Evolutionary conservation across 116 monocot genomes (phyloP).

Genomic region (Posidonia oceanica): DNA sequence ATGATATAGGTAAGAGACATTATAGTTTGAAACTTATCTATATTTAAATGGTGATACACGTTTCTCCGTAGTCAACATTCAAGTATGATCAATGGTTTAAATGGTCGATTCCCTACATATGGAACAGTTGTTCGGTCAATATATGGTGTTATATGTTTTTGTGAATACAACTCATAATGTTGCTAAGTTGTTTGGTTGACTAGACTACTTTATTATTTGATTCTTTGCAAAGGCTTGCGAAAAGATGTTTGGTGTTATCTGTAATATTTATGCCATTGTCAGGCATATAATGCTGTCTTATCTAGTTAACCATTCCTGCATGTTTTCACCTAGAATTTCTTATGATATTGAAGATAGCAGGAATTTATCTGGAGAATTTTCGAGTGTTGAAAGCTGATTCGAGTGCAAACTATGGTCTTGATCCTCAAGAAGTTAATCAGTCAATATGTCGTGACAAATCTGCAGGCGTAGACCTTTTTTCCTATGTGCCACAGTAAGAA

Average conservation of each 20-base stretch:
- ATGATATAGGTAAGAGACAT: slow-evolving; percentile 73
- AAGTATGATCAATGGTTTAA: too few relatives aligned
- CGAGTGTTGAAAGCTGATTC: slow-evolving; percentile 45
- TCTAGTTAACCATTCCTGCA: background rate
- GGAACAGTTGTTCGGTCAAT: too few relatives aligned
- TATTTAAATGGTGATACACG: background rate
- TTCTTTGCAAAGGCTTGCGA: too few relatives aligned
- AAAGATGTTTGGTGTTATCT: too few relatives aligned
- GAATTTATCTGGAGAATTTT: slow-evolving; percentile 61
- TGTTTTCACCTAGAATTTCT: background rate
- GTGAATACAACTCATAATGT: too few relatives aligned
- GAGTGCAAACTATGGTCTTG: slow-evolving; percentile 40
- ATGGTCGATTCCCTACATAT: too few relatives aligned
- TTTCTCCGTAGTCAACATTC: too few relatives aligned
- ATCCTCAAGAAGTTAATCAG: slow-evolving; percentile 30
- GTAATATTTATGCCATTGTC: too few relatives aligned
- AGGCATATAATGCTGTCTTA: too few relatives aligned
- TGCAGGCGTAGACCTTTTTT: slow-evolving; percentile 66
- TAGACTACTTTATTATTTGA: too few relatives aligned
- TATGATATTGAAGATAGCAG: slow-evolving; percentile 59
- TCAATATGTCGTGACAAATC: slow-evolving; percentile 44
- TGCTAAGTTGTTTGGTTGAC: too few relatives aligned
- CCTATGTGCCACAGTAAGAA: slow-evolving; percentile 81
- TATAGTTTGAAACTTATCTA: background rate
- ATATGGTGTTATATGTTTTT: background rate